These are phyloP conservation scores for Karstenula rhodostoma DNA, from an alignment of 2,329 filamentous ascomycete species.

Conservation along the genomic window DNA sequence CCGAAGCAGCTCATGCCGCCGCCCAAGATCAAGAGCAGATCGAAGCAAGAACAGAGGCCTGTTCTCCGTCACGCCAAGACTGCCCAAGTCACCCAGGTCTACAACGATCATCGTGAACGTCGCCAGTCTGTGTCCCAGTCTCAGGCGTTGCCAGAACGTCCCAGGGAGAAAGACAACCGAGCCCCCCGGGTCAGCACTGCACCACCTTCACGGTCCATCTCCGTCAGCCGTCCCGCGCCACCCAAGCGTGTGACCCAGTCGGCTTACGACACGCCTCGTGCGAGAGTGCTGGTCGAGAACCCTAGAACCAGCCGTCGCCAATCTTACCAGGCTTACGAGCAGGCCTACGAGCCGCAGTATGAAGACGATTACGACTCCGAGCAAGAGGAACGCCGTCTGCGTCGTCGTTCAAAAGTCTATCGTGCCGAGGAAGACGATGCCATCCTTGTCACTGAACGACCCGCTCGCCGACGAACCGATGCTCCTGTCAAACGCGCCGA, in stretches of 20 bases:
- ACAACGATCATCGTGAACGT: conserved; percentile 17
- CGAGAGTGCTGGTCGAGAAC: conserved; percentile 40
- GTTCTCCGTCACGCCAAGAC: conserved; percentile 37
- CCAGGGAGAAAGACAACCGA: conserved; percentile 27
- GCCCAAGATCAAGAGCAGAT: conserved; percentile 23
- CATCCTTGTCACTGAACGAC: conserved; percentile 18
- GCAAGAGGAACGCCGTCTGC: conserved; percentile 8
- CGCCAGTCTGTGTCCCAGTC: conserved; percentile 26
- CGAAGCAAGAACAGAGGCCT: conserved; percentile 31
- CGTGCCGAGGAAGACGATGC: conserved; percentile 22
- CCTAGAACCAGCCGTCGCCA: conserved; percentile 34
- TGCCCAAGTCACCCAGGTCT: conserved; percentile 31
- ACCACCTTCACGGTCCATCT: conserved; percentile 31
- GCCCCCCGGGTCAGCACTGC: conserved; percentile 23
- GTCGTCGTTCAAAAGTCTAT: conserved; percentile 19
- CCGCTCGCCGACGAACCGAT: conserved; percentile 38
- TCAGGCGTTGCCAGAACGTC: conserved; percentile 23
- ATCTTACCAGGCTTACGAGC: conserved; percentile 39
- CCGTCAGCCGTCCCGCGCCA: conserved; percentile 43
- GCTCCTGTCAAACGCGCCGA: conserved; percentile 31
- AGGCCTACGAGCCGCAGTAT: conserved; percentile 11
- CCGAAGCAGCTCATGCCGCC: conserved; percentile 37
- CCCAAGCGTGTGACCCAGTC: conserved; percentile 40
- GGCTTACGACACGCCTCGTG: conserved; percentile 32
- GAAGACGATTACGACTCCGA: conserved; percentile 24